Percentiles rank a stretch among this genome's conserved stretches.
Conservation (phyloP, 768 basidiomycete species). For the Pisolithus tinctorius region DNA sequence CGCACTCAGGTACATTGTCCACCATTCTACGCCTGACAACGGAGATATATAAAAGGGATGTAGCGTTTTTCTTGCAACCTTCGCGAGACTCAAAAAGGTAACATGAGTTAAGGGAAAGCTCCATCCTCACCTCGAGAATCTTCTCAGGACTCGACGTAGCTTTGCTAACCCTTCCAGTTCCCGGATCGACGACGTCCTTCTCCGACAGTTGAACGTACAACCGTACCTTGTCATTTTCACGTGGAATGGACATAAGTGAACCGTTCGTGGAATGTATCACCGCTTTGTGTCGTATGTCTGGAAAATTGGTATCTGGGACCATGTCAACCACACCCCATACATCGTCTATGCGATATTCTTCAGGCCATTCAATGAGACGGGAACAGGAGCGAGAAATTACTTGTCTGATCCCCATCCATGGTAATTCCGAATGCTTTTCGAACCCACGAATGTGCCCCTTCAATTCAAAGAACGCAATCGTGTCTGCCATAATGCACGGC, state of each 20-base stretch:
- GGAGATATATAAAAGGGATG: conserved; percentile 47
- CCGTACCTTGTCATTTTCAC: conserved; percentile 61
- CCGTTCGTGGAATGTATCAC: conserved; percentile 65
- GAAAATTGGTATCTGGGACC: conserved; percentile 63
- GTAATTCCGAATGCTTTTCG: conserved; percentile 37
- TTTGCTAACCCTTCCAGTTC: conserved; percentile 49
- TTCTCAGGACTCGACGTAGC: conserved; percentile 41
- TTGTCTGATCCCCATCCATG: conserved; percentile 44
- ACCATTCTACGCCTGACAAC: conserved; percentile 54
- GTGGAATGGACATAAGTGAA: conserved; percentile 68
- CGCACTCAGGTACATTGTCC: conserved; percentile 66
- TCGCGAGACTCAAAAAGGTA: neutral
- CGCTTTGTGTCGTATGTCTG: conserved; percentile 61
- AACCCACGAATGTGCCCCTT: conserved; percentile 43
- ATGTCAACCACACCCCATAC: conserved; percentile 85
- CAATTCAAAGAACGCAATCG: conserved; percentile 2
- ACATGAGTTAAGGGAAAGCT: neutral
- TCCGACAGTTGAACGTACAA: conserved; percentile 65
- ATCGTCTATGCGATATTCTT: conserved; percentile 34
- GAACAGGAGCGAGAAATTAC: conserved; percentile 12
- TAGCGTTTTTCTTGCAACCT: conserved; percentile 53
- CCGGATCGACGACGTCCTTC: conserved; percentile 36
- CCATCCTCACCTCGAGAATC: conserved; percentile 41
- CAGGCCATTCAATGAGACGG: neutral
- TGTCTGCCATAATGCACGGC: neutral